These are phyloP conservation scores for Echinosophora koreensis DNA, from an alignment of 306 rosid genomes.

Conservation along the genomic window DNA sequence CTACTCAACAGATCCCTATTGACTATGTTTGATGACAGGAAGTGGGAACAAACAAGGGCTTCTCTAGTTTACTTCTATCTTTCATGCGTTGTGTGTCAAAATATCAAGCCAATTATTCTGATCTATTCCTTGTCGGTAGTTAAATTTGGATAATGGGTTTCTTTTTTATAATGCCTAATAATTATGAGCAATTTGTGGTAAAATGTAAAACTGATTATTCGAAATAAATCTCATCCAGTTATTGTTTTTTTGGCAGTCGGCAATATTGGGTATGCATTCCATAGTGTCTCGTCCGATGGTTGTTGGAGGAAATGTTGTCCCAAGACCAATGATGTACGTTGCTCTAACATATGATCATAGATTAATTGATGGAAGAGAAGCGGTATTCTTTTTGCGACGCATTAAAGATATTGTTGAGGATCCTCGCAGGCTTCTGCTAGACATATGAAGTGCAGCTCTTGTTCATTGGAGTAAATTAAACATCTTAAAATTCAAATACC, in stretches of 20 bases:
- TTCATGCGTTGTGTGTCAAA: background rate
- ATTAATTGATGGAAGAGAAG: conserved; percentile 93
- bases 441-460: conserved; percentile 55
- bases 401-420: conserved; percentile 83
- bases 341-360: conserved; percentile 91
- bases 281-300: conserved; percentile 75
- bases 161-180: background rate
- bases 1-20: background rate
- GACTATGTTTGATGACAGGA: conserved; percentile 25
- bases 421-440: conserved; percentile 82
- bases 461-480: conserved; percentile 39
- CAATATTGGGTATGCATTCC: conserved; percentile 93
- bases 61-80: background rate
- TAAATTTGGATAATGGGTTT: background rate
- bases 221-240: conserved; percentile 24
- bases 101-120: conserved; percentile 2
- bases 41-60: background rate
- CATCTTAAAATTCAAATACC: conserved; percentile 45
- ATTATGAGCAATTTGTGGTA: conserved; percentile 4
- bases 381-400: conserved; percentile 81
- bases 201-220: background rate
- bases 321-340: conserved; percentile 82
- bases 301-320: conserved; percentile 73
- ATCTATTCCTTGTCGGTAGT: conserved; percentile 8
- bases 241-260: conserved; percentile 65